A percentile compares a stretch with the other conserved stretches of the same genome.
phyloP scores from a whole-genome alignment of 1,284 basidiomycete species.

The Trichosporon sp. region DNA sequence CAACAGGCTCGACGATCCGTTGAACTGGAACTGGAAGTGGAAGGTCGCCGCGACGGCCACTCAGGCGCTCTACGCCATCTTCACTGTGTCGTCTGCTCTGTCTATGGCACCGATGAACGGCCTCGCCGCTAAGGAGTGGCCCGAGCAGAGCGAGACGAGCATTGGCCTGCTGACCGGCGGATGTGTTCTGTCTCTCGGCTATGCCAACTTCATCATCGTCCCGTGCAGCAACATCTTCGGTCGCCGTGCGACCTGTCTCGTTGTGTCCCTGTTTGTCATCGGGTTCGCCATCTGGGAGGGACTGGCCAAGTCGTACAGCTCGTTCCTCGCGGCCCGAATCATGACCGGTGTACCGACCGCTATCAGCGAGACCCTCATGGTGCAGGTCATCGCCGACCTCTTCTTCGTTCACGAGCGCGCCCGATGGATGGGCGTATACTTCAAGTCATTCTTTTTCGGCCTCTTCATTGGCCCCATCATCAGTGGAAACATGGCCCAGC shows the following conservation, averaged over 20 bases:
- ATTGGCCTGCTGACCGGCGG: constrained; percentile 16
- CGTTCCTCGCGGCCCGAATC: constrained; percentile 6
- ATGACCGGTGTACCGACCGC: constrained; percentile 14
- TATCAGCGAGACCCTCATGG: constrained; percentile 11
- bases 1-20: constrained; percentile 6
- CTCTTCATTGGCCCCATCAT: constrained; percentile 17
- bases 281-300: constrained; percentile 15
- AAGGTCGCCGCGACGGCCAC: constrained; percentile 5
- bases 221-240: constrained; percentile 20
- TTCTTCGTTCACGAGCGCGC: constrained; percentile 21
- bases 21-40: constrained; percentile 15
- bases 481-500: constrained; percentile 10
- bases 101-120: constrained; percentile 14
- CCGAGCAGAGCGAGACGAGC: not conserved
- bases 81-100: constrained; percentile 9
- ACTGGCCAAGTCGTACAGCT: constrained; percentile 3
- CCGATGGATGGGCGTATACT: constrained; percentile 15
- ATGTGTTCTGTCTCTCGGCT: constrained; percentile 12
- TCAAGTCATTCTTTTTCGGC: constrained; percentile 13
- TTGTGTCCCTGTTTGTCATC: constrained; percentile 2
- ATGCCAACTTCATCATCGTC: constrained; percentile 18
- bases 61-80: constrained; percentile 10
- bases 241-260: constrained; percentile 9
- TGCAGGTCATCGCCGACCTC: constrained; percentile 15
- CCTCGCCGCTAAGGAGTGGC: constrained; percentile 9